Evolutionary conservation across 345 rosid genomes (phyloP), one percentile per base, ranked within the genome.

Genomic region (Salix udensis): DNA sequence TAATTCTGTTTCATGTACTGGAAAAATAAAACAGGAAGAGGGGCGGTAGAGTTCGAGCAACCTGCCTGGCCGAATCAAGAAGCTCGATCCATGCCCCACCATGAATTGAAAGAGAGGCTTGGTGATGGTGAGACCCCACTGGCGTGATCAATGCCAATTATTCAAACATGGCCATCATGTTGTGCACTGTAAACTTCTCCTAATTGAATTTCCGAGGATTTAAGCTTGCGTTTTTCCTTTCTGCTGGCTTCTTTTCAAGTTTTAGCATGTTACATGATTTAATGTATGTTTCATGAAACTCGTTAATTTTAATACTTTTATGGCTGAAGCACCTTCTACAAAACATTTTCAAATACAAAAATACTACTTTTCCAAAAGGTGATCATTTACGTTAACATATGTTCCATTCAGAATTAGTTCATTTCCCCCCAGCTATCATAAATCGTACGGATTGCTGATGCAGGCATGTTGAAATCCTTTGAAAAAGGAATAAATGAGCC

Each of bases 401-500:
- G n/a, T 55, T n/a, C 26, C 24, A 11, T 55, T 55, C 61, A n/a
- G n/a, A 55, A 21, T 55, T 55, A n/a, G n/a, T 55, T 6, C 34
- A 18, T 2, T 19, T 30, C 15, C 37, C 36, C 34, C 76, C 44
- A 48, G 31, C 67, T 70, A 78, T 50, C 46, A 46, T 48, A 9
- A 68, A 18, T 30, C 68, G 84, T 79, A 79, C 81, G 81, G 80
- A 79, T 36, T 11, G 37, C 12, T 30, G n/a, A 75, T 75, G 68
- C 37, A 67, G 69, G 79, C 73, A 70, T 44, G 70, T 74, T 76
- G 65, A 70, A 26, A 75, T 52, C 30, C 11, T 12, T 60, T 70
- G 80, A 75, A 53, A 81, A 80, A 66, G 81, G 72, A 79, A 84
- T 77, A 67, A 68, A 76, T 76, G 84, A 84, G 28, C 31, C 85